Conservation (phyloP, 2,329 filamentous ascomycete genomes). For the Penicillium griseofulvum region DNA sequence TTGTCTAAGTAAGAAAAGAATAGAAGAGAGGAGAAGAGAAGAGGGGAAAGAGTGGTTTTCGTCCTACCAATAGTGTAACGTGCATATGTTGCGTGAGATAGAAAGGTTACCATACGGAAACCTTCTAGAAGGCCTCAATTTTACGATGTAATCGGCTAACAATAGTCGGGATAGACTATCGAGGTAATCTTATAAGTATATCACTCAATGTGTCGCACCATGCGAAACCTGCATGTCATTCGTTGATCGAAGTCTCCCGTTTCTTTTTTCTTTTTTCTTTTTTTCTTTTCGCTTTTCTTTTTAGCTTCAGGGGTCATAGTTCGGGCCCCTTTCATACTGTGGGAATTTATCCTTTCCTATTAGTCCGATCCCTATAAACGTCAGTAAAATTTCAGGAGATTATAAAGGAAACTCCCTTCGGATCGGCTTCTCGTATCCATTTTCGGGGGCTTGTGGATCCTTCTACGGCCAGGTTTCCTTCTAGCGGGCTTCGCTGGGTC, state of each 20-base stretch:
- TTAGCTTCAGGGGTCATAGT: constrained; percentile 6
- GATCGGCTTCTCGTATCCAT: constrained; percentile 35
- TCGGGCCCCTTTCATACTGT: constrained; percentile 13
- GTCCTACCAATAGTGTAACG: background rate
- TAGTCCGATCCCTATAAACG: background rate
- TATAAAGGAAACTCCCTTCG: constrained; percentile 11
- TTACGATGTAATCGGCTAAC: constrained; percentile 27
- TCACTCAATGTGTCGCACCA: constrained; percentile 11
- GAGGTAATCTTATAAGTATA: constrained; percentile 11
- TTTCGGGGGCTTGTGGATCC: constrained; percentile 33
- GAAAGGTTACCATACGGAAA: constrained; percentile 15
- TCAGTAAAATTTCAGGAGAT: constrained; percentile 10
- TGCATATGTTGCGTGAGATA: background rate
- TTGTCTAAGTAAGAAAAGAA: background rate
- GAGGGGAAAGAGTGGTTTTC: background rate
- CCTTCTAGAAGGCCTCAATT: constrained; percentile 34
- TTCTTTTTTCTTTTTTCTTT: background rate
- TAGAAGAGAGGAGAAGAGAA: background rate
- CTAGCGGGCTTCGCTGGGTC: constrained; percentile 28
- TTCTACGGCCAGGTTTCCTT: constrained; percentile 35
- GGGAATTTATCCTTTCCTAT: background rate
- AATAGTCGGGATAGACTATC: constrained; percentile 24
- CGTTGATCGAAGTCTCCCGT: background rate
- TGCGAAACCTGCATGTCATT: constrained; percentile 14
- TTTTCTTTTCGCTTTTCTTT: background rate